Base-by-base conservation (phyloP, 331 rosid genomes). In the Phaseolus coccineus region DNA sequence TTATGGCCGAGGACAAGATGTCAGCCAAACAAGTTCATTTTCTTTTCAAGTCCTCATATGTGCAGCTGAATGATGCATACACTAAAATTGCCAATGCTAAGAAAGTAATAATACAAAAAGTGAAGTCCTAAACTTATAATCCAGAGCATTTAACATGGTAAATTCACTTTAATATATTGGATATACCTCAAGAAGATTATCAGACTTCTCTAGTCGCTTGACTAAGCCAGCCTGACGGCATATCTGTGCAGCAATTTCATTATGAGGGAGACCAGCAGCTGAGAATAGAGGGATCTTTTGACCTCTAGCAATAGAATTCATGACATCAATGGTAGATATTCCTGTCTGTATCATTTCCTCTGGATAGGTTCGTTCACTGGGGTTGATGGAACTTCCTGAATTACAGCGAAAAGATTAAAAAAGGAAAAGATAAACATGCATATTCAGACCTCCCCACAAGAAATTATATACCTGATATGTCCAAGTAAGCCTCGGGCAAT, bases 211-310 rank as follows among this genome's bases (percentile, higher is more conserved):
- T 82, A 96, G 74, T 72, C 97, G 93, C 90, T 91, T 96, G 70
- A 96, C 99, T 85, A 96, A 85, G 84, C 99, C 99, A 81, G 99
- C 99, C 81, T 96, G 99, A 22, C 99, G 98, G 85, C 99, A 96
- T 74, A 96, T 96, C 86, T 96, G 99, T 47, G 99, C 99, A 71
- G 99, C 99, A 39, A 96, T 96, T 89, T 96, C 99, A 81, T 93
- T 96, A 82, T 96, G 99, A 35, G 99, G 99, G 85, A 96, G 99
- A 85, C 99, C 99, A 51, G 99, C 99, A 91, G 99, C 99, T 25
- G 99, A 96, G 84, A 96, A 96, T 64, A 96, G 98, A 37, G 99
- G 99, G 72, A 96, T 96, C 90, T 96, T 96, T 75, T 96, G 99
- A 85, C 99, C 99, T 88, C 99, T 88, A 48, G 99, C 99, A 87